Conservation (phyloP, 495 filamentous ascomycete genomes). For the Lophium mytilinum region DNA sequence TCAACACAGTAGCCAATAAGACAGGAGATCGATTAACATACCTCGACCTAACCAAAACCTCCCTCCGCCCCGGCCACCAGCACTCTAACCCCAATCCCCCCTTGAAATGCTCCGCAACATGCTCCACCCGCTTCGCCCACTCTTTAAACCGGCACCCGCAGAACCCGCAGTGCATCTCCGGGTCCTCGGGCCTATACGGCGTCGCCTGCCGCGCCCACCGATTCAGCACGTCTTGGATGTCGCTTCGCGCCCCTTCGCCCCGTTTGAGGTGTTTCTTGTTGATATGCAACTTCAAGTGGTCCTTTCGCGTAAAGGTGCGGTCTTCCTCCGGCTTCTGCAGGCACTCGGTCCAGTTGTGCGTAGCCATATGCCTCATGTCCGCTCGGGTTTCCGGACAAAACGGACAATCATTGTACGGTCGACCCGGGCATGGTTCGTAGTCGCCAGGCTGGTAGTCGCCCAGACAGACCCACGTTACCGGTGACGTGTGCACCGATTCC, state of each 20-base stretch:
- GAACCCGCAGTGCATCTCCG: neutral
- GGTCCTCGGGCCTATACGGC: neutral
- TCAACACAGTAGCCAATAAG: too few relatives aligned
- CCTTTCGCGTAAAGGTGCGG: neutral
- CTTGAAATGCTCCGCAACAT: neutral
- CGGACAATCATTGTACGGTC: neutral
- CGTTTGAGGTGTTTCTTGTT: neutral
- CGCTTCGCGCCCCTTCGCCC: neutral
- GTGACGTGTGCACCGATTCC: neutral
- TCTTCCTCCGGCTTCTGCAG: neutral
- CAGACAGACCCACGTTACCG: neutral
- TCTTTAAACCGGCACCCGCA: neutral
- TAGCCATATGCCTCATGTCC: neutral
- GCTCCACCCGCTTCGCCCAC: neutral
- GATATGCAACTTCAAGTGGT: neutral
- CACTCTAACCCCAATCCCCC: neutral
- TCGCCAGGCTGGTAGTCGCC: too few relatives aligned
- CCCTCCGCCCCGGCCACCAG: neutral
- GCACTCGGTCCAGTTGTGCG: neutral
- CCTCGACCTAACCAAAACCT: too few relatives aligned
- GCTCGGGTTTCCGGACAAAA: neutral
- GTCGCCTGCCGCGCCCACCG: neutral
- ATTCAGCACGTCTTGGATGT: neutral
- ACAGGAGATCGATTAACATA: too few relatives aligned
- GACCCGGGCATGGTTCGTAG: neutral